Base-by-base conservation (phyloP, 371 early-diverging fungal genomes). In the Mucor plumbeus region DNA sequence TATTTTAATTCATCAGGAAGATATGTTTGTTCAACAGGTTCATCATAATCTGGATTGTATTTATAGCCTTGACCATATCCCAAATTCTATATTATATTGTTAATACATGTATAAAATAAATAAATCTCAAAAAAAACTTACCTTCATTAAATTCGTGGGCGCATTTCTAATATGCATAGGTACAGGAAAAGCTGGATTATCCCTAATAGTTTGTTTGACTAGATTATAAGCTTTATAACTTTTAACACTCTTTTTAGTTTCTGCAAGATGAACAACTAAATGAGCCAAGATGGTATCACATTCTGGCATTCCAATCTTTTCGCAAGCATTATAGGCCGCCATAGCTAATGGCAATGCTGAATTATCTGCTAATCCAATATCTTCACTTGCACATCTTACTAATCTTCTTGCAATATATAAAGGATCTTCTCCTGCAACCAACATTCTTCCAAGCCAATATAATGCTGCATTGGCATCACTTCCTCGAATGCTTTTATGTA, bases 371-470 rank as follows among this genome's bases (percentile, higher is more conserved):
- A 95, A 73, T 0, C 96, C 96, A 70, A 96, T 89, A 69, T 96
- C 96, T 67, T 96, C 96, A 19, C 92, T 91, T 0, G 96, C 95
- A 75, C 92, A 82, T 13, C 94, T 83, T 31, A 95, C 84, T 58
- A 96, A 63, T 33, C 89, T 74, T 35, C 92, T 70, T 0, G 92
- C 91, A 47, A 96, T 83, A 68, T 92, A 96, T 35, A 96, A 71
- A 17, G 95, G 95, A 70, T 96, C 96, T 74, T 96, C 96, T 43
- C 96, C 96, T 36, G 89, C 90, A 59, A 85, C 88, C 9, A 96
- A 77, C 95, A 96, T 96, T 8, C 96, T 84, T 0, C 92, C 94
- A 0, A 96, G 76, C 95, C 95, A 96, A 74, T 96, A 96, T 5
- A 96, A 70, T 0, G 92, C 87, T 0, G 92, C 92, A 77, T 91